A percentile compares a stretch with the other conserved stretches of the same genome.
Evolutionary conservation across 345 rosid species (phyloP).

Genomic region (Lepidium africanum): DNA sequence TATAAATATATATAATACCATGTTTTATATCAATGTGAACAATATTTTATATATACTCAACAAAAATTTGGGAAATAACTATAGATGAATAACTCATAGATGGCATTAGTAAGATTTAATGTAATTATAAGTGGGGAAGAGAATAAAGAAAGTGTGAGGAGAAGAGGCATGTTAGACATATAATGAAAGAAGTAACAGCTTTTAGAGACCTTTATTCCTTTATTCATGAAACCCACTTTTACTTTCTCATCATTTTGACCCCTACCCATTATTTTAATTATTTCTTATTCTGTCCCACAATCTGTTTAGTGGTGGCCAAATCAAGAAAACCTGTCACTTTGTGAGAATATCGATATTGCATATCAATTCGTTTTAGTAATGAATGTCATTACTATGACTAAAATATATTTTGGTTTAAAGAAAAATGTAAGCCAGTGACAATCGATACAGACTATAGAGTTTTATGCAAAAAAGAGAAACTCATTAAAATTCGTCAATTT

Average conservation of each 20-base stretch:
- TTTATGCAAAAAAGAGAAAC: no score
- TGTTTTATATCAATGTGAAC: no score
- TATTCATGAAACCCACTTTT: conserved; percentile 28
- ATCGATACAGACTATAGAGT: no score
- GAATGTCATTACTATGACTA: neutral
- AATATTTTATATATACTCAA: no score
- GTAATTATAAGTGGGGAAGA: neutral
- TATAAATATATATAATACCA: no score
- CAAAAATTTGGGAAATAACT: no score
- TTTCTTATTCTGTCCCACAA: conserved; percentile 13
- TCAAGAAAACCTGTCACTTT: neutral
- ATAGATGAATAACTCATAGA: no score
- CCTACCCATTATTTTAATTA: conserved; percentile 9
- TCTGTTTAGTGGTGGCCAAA: conserved; percentile 11
- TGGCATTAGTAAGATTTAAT: neutral
- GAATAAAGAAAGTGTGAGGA: neutral
- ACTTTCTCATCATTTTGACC: conserved; percentile 21
- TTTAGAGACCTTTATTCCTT: conserved; percentile 21
- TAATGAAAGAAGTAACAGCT: conserved; percentile 28
- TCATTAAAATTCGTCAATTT: no score
- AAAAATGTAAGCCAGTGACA: no score
- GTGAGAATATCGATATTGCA: neutral
- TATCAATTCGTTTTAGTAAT: neutral
- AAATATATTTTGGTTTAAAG: neutral
- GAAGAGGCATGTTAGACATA: conserved; percentile 26